Evolutionary conservation across 257 asterid species (phyloP).

Genomic region (Solanum habrochaites): DNA sequence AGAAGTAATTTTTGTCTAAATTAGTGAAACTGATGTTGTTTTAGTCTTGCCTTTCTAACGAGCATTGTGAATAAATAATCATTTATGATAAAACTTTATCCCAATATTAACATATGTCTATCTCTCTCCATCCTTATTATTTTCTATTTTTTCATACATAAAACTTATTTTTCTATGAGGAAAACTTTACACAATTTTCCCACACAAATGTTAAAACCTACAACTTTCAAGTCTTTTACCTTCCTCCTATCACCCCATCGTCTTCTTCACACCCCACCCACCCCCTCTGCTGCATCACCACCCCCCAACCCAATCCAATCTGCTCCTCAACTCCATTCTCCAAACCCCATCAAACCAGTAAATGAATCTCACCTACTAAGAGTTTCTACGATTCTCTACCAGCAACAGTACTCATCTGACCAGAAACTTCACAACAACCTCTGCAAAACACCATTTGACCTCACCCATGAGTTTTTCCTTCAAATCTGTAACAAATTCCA

Average conservation of each 20-base stretch:
- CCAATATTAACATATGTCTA: no score
- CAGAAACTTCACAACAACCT: slow-evolving; percentile 50
- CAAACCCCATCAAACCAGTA: slow-evolving; percentile 21
- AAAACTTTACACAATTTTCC: neutral
- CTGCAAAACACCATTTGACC: slow-evolving; percentile 33
- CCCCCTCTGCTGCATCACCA: neutral
- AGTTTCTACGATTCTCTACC: slow-evolving; percentile 86
- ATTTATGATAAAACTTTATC: no score
- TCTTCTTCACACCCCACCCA: neutral
- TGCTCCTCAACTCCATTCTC: neutral
- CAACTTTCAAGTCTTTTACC: neutral
- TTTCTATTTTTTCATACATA: neutral
- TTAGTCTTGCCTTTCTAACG: no score
- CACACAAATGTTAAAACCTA: neutral
- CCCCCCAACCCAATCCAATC: neutral
- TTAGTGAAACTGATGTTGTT: no score
- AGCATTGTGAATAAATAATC: no score
- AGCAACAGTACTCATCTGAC: slow-evolving; percentile 57
- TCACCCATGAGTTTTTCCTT: slow-evolving; percentile 75
- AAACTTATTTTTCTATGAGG: neutral
- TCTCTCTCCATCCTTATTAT: neutral
- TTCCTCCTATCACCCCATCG: neutral
- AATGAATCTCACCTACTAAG: slow-evolving; percentile 57
- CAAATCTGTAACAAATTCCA: slow-evolving; percentile 83
- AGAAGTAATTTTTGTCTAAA: no score